phyloP scores from a whole-genome alignment of 768 basidiomycete species.

The Serendipita sp. region DNA sequence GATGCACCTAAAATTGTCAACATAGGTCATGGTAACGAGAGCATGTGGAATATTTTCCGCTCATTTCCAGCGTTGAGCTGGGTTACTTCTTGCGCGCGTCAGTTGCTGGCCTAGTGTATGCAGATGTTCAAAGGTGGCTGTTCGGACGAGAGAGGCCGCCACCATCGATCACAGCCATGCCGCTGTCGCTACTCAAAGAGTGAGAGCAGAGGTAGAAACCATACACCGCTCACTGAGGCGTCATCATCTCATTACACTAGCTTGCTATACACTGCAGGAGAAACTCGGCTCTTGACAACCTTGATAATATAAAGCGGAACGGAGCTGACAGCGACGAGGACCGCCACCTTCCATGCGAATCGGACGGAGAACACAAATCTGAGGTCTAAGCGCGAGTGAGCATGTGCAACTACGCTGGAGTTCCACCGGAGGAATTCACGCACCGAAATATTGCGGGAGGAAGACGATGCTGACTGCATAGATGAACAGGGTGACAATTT shows the following conservation, averaged over 20 bases:
- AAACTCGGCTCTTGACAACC: slow-evolving; percentile 63
- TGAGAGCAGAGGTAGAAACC: no score
- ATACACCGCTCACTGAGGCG: neutral
- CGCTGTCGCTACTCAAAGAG: no score
- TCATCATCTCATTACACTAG: slow-evolving; percentile 20
- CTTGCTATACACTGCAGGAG: slow-evolving; percentile 90
- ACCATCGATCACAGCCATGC: no score
- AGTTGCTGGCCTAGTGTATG: no score
- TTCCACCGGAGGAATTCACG: slow-evolving; percentile 16
- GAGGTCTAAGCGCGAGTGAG: slow-evolving; percentile 42
- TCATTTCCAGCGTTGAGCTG: no score
- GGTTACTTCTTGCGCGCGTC: no score
- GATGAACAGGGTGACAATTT: slow-evolving; percentile 72
- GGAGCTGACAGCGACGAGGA: slow-evolving; percentile 88
- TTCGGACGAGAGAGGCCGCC: no score
- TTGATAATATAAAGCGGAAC: slow-evolving; percentile 86
- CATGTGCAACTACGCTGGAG: slow-evolving; percentile 8
- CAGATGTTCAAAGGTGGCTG: no score
- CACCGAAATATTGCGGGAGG: slow-evolving; percentile 93
- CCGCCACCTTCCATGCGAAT: slow-evolving; percentile 88
- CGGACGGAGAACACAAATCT: slow-evolving; percentile 75
- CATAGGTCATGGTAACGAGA: no score
- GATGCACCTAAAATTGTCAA: no score
- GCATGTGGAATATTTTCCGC: no score
- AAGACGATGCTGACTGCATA: slow-evolving; percentile 87